Percentiles rank a stretch among this genome's conserved stretches.
These are phyloP conservation scores for Citrus reticulata DNA, from an alignment of 345 rosid species.

Conservation along the genomic window DNA sequence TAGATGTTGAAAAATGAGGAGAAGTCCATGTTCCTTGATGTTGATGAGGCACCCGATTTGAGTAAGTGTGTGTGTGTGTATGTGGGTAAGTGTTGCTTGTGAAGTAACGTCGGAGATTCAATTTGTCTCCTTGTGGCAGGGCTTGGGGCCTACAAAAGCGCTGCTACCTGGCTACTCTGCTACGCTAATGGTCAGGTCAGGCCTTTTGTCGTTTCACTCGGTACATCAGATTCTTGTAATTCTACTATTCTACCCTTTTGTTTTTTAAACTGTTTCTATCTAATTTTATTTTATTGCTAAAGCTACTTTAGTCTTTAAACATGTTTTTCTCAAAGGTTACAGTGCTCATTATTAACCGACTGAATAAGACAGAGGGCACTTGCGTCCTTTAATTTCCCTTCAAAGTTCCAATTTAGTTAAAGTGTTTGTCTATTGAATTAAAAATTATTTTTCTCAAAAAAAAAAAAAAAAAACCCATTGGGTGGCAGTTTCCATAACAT, in stretches of 20 bases:
- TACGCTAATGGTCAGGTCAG: background rate
- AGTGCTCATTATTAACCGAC: too few relatives aligned
- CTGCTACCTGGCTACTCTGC: constrained; percentile 21
- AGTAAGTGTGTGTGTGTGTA: too few relatives aligned
- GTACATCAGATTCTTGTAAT: constrained; percentile 14
- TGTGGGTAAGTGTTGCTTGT: background rate
- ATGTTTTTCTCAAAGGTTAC: background rate
- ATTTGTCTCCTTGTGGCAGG: constrained; percentile 30
- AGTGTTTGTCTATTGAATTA: too few relatives aligned
- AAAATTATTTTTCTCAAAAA: too few relatives aligned
- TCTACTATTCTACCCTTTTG: background rate
- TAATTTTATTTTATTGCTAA: background rate
- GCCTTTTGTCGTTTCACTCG: constrained; percentile 23
- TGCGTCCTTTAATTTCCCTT: too few relatives aligned
- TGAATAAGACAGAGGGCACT: too few relatives aligned
- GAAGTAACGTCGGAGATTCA: constrained; percentile 22
- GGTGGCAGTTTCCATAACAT: too few relatives aligned
- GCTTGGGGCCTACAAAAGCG: constrained; percentile 33
- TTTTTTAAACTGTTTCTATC: too few relatives aligned
- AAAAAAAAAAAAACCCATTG: too few relatives aligned
- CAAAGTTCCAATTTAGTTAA: too few relatives aligned
- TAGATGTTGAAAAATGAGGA: background rate
- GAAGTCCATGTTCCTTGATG: background rate
- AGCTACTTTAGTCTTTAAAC: background rate
- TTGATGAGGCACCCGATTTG: constrained; percentile 8